Conservation (phyloP, 2,329 filamentous ascomycete genomes). For the Leptographium flavum region DNA sequence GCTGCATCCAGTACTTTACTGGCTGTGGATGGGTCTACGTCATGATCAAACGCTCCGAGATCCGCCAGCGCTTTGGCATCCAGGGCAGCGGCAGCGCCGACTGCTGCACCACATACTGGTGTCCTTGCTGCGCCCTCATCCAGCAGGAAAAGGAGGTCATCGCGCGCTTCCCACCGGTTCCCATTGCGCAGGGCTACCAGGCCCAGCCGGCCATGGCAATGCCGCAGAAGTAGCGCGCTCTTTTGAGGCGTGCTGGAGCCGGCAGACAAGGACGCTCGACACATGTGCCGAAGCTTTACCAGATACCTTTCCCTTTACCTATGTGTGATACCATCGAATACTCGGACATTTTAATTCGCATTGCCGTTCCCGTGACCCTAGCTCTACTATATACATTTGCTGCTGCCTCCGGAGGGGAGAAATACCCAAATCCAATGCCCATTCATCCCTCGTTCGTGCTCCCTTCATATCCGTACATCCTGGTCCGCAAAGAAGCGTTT, state of each 20-base stretch:
- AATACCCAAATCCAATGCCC: not conserved
- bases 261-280: no score
- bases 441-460: not conserved
- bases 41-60: conserved; percentile 38
- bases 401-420: not conserved
- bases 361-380: no score
- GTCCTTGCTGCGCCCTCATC: conserved; percentile 39
- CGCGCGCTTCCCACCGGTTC: conserved; percentile 11
- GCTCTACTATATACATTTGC: no score
- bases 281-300: no score
- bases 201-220: conserved; percentile 18
- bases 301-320: no score
- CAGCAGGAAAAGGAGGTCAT: conserved; percentile 44
- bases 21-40: conserved; percentile 31
- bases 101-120: conserved; percentile 39
- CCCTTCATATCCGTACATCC: not conserved
- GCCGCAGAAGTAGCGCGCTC: conserved; percentile 11
- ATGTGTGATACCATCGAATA: no score
- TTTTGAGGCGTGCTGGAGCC: no score
- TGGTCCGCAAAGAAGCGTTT: conserved; percentile 48
- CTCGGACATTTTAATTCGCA: no score
- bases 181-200: conserved; percentile 18
- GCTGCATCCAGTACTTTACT: conserved; percentile 22
- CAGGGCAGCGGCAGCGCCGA: conserved; percentile 32
- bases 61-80: conserved; percentile 39